Percentiles rank a stretch among this genome's conserved stretches.
Conservation (phyloP, 2,329 filamentous ascomycete genomes). For the Diaporthe nobilis region DNA sequence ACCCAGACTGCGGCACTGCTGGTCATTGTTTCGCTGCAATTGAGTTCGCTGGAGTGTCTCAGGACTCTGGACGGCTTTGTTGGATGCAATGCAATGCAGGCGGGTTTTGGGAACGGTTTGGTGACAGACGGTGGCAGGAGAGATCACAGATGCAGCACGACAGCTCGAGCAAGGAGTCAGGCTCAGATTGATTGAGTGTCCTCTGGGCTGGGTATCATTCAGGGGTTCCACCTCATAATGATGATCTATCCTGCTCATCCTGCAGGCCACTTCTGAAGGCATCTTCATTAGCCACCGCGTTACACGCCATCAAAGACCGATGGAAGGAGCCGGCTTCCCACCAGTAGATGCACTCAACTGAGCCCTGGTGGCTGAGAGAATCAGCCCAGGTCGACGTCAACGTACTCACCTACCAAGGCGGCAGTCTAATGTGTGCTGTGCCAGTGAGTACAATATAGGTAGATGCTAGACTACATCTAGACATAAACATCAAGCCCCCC, state of each 20-base stretch:
- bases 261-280: slow-evolving; percentile 1
- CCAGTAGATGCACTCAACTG: not conserved
- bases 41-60: slow-evolving; percentile 20
- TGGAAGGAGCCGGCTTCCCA: not conserved
- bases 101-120: not conserved
- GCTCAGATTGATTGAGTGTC: not conserved
- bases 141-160: not conserved
- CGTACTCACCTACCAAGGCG: not conserved
- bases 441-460: not conserved
- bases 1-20: not conserved
- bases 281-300: not conserved
- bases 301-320: not conserved
- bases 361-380: not conserved
- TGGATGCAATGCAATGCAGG: slow-evolving; percentile 16
- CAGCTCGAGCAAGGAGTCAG: not conserved
- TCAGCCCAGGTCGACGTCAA: slow-evolving; percentile 13
- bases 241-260: slow-evolving; percentile 2
- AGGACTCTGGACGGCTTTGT: slow-evolving; percentile 5
- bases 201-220: not conserved
- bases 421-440: not conserved
- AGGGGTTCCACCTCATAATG: slow-evolving; percentile 23
- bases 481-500: not conserved
- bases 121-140: not conserved
- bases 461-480: not conserved
- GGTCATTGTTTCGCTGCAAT: slow-evolving; percentile 4